Base-by-base conservation (phyloP, 2,329 filamentous ascomycete genomes). In the Cadophora luteo-olivacea region DNA sequence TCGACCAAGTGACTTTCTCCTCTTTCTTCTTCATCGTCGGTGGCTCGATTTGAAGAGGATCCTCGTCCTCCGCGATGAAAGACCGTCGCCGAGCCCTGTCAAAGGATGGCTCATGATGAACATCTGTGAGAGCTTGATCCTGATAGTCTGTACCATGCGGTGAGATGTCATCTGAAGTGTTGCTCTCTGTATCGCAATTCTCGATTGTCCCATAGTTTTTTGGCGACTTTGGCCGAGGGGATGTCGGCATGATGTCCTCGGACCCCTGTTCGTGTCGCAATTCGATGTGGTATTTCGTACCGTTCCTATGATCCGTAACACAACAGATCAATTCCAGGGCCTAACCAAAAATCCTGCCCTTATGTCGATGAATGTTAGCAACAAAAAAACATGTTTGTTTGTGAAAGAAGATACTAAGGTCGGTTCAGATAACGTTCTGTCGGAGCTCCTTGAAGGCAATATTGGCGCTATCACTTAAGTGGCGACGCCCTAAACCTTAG, bases 1-100 rank as follows among this genome's bases (percentile, higher is more conserved):
- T 89, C 41, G 81, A 82, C 93, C 92, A 96, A 68, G 89, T 86
- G 25, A 91, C 86, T 0, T 84, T 69, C 4, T 71, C 68, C 14
- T 73, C 67, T 66, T 76, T 72, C 58, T 74, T 72, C 62, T 72
- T 69, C 54, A 66, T 58, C 2, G 62, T 69, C 3, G 70, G 69
- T 11, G 72, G 63, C 8, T 77, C 73, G 12, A 75, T 70, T 54
- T 76, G 73, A 16, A 76, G 48, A n/a, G 72, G 69, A 48, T 77
- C 73, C 64, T 75, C 75, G 61, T 77, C 74, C 55, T 74, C 72
- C 66, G 72, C 69, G 25, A 75, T 74, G 41, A 72, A 71, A 0
- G 74, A 75, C 22, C 64, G 67, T 48, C 71, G 66, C 22, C 71
- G 60, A 12, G 61, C 68, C 25, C 71, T 62, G 32, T 73, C 71